Percentiles rank a stretch among this genome's conserved stretches.
phyloP scores from a whole-genome alignment of 1,284 basidiomycete species.

The Sporisorium scitamineum region DNA sequence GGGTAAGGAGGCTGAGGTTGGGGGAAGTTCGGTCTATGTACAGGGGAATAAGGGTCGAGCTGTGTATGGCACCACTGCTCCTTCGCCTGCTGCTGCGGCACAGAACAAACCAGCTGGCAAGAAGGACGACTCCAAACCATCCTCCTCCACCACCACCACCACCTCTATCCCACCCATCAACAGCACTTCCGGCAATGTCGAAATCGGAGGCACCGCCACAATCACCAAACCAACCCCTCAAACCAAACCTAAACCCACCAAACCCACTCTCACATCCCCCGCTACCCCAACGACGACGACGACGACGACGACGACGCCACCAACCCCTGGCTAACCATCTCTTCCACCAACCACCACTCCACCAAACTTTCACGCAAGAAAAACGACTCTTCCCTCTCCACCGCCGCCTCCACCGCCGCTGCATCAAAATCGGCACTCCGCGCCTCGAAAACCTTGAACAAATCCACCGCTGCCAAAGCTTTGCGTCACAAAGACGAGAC shows the following conservation, averaged over 20 bases:
- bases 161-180: no score
- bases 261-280: background rate
- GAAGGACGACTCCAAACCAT: background rate
- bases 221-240: constrained; percentile 7
- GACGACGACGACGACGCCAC: constrained; percentile 18
- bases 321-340: constrained; percentile 54
- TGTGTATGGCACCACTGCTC: constrained; percentile 44
- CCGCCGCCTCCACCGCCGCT: constrained; percentile 20
- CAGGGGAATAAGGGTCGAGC: constrained; percentile 55
- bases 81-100: background rate
- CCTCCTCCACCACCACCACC: no score
- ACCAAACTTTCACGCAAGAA: constrained; percentile 47
- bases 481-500: constrained; percentile 16
- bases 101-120: constrained; percentile 7
- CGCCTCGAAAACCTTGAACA: constrained; percentile 45
- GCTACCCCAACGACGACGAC: background rate
- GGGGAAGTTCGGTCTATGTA: constrained; percentile 24
- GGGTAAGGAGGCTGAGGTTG: background rate
- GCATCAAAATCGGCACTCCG: constrained; percentile 43
- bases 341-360: constrained; percentile 6
- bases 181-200: background rate
- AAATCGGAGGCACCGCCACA: constrained; percentile 22
- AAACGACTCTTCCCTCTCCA: constrained; percentile 28
- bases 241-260: constrained; percentile 2
- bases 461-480: constrained; percentile 40